Base-by-base conservation (phyloP, 2,329 filamentous ascomycete species). In the Botrytis fragariae region DNA sequence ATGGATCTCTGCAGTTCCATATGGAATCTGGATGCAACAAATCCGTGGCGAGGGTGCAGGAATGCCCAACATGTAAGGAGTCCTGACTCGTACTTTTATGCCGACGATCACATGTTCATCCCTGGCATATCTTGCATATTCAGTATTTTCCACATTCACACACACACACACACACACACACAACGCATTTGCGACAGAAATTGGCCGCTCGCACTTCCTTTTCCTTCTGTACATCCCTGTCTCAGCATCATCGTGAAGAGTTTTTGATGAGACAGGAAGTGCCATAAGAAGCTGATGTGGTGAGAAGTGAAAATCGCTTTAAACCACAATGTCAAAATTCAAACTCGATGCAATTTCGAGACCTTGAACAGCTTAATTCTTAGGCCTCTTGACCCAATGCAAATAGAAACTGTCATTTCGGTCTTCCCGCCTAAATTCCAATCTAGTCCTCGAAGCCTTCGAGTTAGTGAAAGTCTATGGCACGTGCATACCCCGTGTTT, bases 401-500 rank as follows among this genome's bases (percentile, higher is more conserved):
- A 44, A 39, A 29, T 32, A 14, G n/a, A 32, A 32, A 37, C 37
- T 25, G 37, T 42, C 51, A 69, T 57, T 44, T 59, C 35, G n/a
- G 48, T 25, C 10, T 57, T 32, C 20, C 29, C n/a, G n/a, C n/a
- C 18, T 42, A 29, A 10, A n/a, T 44, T 16, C n/a, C 22, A 35
- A 63, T 45, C 37, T 65, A 35, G 44, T 65, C 62, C 9, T 35
- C 42, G 20, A 65, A 16, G 25, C 12, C n/a, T 22, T 45, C 18
- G n/a, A 57, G 25, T 57, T 32, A 69, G 35, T 57, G 18, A 68
- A 35, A 60, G 54, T 59, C 29, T 51, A 32, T 68, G 37, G 71
- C 39, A 60, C 62, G 71, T 72, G 71, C 48, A 68, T 72, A 57
- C 71, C 71, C 71, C 62, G 71, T 59, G 62, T 69, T 69, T 72